Base-by-base conservation (phyloP, 2,329 filamentous ascomycete genomes). In the Ophiostoma quercus region DNA sequence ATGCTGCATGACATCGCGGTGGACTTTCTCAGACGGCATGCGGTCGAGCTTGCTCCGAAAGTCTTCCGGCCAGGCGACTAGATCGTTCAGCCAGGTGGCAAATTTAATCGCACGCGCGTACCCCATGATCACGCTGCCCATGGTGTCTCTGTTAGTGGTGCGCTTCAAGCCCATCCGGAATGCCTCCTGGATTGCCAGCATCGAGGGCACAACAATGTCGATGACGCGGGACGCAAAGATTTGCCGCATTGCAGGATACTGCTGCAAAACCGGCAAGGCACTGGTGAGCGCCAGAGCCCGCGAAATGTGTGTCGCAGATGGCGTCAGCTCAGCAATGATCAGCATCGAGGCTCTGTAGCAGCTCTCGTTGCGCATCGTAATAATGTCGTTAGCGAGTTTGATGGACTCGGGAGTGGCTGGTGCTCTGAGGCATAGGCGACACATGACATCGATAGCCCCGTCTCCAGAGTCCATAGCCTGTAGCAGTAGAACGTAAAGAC, bases 41-140 rank as follows among this genome's bases (percentile, higher is more conserved):
- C 63, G 69, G 19, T 69, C 16, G 37, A 75, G 22, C 2, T n/a
- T 70, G 32, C 65, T 47, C 14, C 73, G 16, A 11, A 75, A 72
- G 2, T 68, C 66, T 0, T 68, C 51, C 12, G 71, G 39, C 37
- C 62, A 65, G 19, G 34, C n/a, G 32, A 75, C 66, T 16, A 34
- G 43, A 11, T 66, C 62, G 29, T 68, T 66, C 0, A 74, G 69
- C 74, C 74, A 75, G 2, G 66, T 60, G 1, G 73, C 69, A 0
- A 11, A 43, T 6, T 63, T n/a, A 19, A 75, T 71, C 9, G 71
- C 71, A 25, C n/a, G 66, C 12, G 70, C 73, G 47, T 73, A 73
- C 8, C 68, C 71, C 37, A 73, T 67, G 9, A 75, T 73, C 43
- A 70, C 72, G 57, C 70, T 57, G 39, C 70, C 74, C 5, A 75